Conservation (phyloP, 2,329 filamentous ascomycete species). For the Xylaria sp. region DNA sequence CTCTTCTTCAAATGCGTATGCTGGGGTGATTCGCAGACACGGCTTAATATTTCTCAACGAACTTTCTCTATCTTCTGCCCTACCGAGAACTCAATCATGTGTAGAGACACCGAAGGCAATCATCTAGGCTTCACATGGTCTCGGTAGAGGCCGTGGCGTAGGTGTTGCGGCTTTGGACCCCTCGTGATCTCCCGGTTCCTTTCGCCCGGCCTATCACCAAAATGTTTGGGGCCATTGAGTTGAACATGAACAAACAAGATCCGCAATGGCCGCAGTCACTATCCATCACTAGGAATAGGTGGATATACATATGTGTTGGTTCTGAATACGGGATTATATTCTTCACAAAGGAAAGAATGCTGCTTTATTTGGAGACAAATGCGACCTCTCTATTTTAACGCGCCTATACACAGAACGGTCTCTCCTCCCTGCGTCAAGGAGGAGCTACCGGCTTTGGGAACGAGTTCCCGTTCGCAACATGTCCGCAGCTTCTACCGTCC, state of each 20-base stretch:
- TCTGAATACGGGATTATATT: conserved; percentile 39
- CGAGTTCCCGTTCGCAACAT: conserved; percentile 32
- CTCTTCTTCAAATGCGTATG: no score
- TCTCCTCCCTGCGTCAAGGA: conserved; percentile 36
- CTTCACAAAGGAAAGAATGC: conserved; percentile 38
- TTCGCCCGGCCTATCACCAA: not conserved
- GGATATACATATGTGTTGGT: not conserved
- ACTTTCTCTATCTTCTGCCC: not conserved
- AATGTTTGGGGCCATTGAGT: not conserved
- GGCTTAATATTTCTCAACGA: no score
- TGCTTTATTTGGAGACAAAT: conserved; percentile 36
- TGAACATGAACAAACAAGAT: not conserved
- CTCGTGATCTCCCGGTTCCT: no score
- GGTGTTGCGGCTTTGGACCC: not conserved
- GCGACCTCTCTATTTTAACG: conserved; percentile 51
- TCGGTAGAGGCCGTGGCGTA: not conserved
- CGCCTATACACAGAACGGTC: conserved; percentile 50
- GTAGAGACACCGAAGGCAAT: no score
- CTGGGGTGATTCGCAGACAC: no score
- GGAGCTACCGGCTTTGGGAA: conserved; percentile 34
- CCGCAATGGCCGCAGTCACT: not conserved
- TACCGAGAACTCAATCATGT: no score
- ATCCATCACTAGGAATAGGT: conserved; percentile 2
- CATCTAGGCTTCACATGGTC: not conserved
- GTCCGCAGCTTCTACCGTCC: conserved; percentile 38